Conservation (phyloP, 2,329 filamentous ascomycete genomes). For the Eurotiales sp. region DNA sequence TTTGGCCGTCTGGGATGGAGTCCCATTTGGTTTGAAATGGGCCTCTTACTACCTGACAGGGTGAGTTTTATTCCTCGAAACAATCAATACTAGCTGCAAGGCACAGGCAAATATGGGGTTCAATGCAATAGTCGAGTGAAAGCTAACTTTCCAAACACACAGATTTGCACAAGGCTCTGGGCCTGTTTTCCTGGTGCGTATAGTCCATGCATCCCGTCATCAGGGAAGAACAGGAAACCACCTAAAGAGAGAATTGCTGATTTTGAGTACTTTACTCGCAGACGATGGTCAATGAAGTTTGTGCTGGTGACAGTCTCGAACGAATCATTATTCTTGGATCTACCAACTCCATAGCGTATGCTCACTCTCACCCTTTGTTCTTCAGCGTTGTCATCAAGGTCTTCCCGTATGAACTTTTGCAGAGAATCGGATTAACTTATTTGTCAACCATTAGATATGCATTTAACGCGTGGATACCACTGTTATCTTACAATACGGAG, state of each 20-base stretch:
- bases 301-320: slow-evolving; percentile 12
- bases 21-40: slow-evolving; percentile 10
- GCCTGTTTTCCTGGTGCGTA: slow-evolving; percentile 8
- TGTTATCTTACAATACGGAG: slow-evolving; percentile 7
- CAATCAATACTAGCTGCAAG: neutral
- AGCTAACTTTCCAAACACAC: neutral
- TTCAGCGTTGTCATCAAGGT: neutral
- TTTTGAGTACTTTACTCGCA: neutral
- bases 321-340: slow-evolving; percentile 10
- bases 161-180: slow-evolving; percentile 12
- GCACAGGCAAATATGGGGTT: too few relatives aligned
- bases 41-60: slow-evolving; percentile 10
- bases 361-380: neutral
- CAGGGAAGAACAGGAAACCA: too few relatives aligned
- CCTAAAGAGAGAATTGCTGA: neutral
- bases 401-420: neutral
- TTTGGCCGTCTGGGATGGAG: slow-evolving; percentile 8
- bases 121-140: neutral
- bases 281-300: slow-evolving; percentile 12
- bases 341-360: slow-evolving; percentile 10
- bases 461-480: slow-evolving; percentile 11
- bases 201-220: too few relatives aligned
- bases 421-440: neutral
- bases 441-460: slow-evolving; percentile 1
- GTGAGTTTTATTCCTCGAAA: neutral